Percentiles rank a stretch among this genome's conserved stretches.
Evolutionary conservation across 208 protist species (phyloP).

Genomic region (Histomonas meleagridis): DNA sequence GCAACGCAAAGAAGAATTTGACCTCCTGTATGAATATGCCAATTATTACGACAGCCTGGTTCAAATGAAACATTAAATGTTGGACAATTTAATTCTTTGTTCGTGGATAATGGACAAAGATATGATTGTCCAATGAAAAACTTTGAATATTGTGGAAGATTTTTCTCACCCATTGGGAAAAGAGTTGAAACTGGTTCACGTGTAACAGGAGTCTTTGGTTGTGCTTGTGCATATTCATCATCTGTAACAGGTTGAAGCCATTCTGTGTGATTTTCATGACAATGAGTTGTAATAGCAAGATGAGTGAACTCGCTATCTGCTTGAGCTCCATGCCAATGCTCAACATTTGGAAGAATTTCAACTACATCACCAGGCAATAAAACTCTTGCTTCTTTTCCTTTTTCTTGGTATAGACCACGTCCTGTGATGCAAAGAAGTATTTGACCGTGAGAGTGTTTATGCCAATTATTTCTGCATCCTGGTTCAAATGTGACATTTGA

Average conservation of each 20-base stretch:
- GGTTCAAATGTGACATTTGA: background rate
- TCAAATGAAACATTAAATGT: background rate
- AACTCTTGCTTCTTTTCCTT: background rate
- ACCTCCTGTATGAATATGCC: background rate
- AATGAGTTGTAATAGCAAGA: background rate
- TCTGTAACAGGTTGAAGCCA: background rate
- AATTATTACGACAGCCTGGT: background rate
- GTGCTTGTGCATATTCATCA: background rate
- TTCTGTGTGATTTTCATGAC: background rate
- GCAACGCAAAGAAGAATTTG: background rate
- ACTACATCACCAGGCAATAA: background rate
- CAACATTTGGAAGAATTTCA: background rate
- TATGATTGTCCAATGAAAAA: background rate
- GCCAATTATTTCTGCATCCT: conserved; percentile 19
- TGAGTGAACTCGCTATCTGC: background rate
- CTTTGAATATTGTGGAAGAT: background rate
- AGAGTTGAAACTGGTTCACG: too few relatives aligned
- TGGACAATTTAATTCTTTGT: background rate
- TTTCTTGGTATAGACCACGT: background rate
- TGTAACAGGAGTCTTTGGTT: too few relatives aligned
- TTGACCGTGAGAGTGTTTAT: background rate
- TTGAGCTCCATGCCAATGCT: background rate
- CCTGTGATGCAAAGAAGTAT: background rate
- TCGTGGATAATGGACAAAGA: background rate
- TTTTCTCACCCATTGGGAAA: too few relatives aligned